Evolutionary conservation across 1,139 yeast genomes (phyloP).

Genomic region (Saccharomyces hybrid): DNA sequence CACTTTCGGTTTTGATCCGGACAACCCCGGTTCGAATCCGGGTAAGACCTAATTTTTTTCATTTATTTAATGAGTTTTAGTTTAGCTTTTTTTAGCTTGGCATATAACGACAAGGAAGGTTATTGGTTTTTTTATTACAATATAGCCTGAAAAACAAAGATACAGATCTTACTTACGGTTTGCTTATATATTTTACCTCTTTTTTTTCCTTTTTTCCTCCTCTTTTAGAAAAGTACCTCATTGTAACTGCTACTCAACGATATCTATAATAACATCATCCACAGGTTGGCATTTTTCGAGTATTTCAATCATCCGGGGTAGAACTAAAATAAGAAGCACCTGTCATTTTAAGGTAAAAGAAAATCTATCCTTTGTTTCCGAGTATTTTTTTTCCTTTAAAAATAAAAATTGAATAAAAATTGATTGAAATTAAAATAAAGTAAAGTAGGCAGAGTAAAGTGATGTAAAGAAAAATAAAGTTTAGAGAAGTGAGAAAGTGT

Average conservation of each 20-base stretch:
- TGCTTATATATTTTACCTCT: neutral
- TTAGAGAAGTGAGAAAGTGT: neutral
- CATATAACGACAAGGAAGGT: neutral
- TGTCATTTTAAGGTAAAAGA: neutral
- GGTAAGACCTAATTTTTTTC: constrained; percentile 63
- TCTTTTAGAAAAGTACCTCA: neutral
- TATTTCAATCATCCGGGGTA: neutral
- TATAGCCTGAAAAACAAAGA: neutral
- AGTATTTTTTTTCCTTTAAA: neutral
- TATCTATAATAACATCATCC: neutral
- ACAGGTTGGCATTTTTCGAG: neutral
- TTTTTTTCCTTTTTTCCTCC: neutral
- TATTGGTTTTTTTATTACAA: neutral
- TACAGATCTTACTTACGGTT: neutral
- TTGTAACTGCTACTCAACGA: neutral
- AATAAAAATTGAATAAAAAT: neutral
- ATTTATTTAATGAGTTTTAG: too few species aligned
- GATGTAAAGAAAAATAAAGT: neutral
- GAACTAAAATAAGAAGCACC: neutral
- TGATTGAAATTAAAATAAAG: neutral
- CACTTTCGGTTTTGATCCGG: constrained; percentile 69
- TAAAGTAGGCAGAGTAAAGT: neutral
- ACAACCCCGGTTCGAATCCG: constrained; percentile 95
- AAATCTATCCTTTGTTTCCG: neutral
- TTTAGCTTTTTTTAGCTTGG: neutral